Evolutionary conservation across 176 grass and related monocot species (phyloP), one percentile per base, ranked within the genome.

Genomic region (Canna indica): DNA sequence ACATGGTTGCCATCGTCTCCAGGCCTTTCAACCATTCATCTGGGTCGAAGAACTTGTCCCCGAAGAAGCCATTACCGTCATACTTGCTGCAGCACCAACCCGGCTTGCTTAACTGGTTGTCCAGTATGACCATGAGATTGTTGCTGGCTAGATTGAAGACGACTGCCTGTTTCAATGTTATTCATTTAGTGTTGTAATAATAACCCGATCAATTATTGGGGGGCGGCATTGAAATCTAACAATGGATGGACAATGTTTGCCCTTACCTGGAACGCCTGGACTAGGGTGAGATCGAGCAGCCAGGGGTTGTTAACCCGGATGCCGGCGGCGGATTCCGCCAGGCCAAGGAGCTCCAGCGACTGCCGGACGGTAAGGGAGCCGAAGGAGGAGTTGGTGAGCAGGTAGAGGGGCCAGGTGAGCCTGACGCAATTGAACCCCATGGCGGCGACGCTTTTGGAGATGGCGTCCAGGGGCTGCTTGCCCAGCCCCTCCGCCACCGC

Each of bases 61-160:
- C 93, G 54, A 96, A 91, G 76, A 91, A 96, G 2, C 88, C 86
- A 58, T 96, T 88, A 52, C 74, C 86, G 3, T 96, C 93, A 7
- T 68, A 71, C 70, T 28, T 73, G 63, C 88, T 91, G 70, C 93
- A 96, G 67, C 88, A 91, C 93, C 93, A 96, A 52, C 86, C 82
- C 62, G 88, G 86, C 47, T 78, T 91, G 20, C 83, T 97, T 44
- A 97, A 83, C 88, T 97, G 93, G 64, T 97, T 97, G 85, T 97
- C 93, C 73, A 91, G 88, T 83, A 97, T 97, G 59, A 91, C 79
- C 93, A 97, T 97, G 60, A 97, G 71, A 45, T 78, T 81, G 61
- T 83, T 89, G 75, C 75, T 90, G 26, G 75, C 79, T 71, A 97
- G 71, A 83, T 79, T 72, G 64, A 79, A 76, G 16, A 97, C 86